Evolutionary conservation across 495 filamentous ascomycete species (phyloP).

Genomic region (Neurospora hispaniola): DNA sequence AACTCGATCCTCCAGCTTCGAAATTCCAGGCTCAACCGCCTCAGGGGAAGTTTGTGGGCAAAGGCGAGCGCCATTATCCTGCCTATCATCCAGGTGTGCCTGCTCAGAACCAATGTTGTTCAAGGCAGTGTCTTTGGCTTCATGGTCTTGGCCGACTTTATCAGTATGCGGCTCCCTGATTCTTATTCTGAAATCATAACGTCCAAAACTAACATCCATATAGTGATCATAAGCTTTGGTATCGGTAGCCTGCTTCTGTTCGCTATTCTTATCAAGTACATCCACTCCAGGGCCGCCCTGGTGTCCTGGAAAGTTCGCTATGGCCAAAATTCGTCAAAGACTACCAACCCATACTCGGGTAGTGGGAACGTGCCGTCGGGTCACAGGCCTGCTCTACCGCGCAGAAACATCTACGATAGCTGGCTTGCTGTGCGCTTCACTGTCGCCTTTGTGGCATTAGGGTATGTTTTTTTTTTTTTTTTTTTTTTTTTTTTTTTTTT

Average conservation of each 20-base stretch:
- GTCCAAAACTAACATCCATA: not conserved
- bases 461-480: conserved; percentile 7
- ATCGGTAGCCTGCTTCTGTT: conserved; percentile 30
- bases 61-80: conserved; percentile 27
- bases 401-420: conserved; percentile 33
- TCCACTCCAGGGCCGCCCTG: conserved; percentile 30
- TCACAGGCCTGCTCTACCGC: conserved; percentile 1
- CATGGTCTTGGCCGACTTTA: conserved; percentile 29
- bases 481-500: not conserved
- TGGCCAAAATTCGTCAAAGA: conserved; percentile 12
- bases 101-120: conserved; percentile 24
- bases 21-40: conserved; percentile 8
- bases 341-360: conserved; percentile 1
- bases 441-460: conserved; percentile 34
- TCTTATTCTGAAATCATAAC: not conserved
- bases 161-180: conserved; percentile 23
- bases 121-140: conserved; percentile 20
- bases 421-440: conserved; percentile 37
- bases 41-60: conserved; percentile 21
- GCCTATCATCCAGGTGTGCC: conserved; percentile 25
- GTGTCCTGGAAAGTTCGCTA: conserved; percentile 29
- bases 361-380: not conserved
- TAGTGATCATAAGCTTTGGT: conserved; percentile 33
- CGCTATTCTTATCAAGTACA: conserved; percentile 34
- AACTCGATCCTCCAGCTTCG: conserved; percentile 27